A percentile compares a stretch with the other conserved stretches of the same genome.
These are phyloP conservation scores for Chlorociboria aeruginascens DNA, from an alignment of 495 filamentous ascomycete species.

Conservation along the genomic window DNA sequence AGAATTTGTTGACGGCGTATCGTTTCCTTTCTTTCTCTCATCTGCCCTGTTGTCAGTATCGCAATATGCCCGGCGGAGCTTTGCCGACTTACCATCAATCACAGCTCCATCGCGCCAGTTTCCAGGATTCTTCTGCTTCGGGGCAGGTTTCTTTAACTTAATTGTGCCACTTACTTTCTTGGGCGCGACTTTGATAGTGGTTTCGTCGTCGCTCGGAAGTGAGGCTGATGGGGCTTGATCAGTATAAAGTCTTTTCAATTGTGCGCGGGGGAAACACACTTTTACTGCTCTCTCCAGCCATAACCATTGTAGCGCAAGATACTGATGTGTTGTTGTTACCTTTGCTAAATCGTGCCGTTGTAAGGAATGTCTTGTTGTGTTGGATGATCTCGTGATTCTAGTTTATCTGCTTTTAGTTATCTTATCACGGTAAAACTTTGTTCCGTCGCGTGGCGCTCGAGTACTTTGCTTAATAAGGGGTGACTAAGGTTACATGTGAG, in stretches of 20 bases:
- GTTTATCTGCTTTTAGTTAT: no score
- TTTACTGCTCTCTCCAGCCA: conserved; percentile 3
- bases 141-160: conserved; percentile 54
- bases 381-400: no score
- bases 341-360: no score
- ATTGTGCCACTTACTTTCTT: conserved; percentile 50
- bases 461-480: no score
- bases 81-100: conserved; percentile 38
- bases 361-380: no score
- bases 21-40: conserved; percentile 33
- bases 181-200: conserved; percentile 45
- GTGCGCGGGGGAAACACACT: background rate
- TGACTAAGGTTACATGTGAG: no score
- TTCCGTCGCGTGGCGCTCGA: no score
- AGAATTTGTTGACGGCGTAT: conserved; percentile 21
- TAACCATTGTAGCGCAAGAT: conserved; percentile 2
- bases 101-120: conserved; percentile 41
- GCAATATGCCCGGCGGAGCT: background rate
- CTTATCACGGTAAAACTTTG: no score
- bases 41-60: conserved; percentile 18
- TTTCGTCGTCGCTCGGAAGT: conserved; percentile 31
- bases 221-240: conserved; percentile 1
- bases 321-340: no score
- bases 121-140: conserved; percentile 44
- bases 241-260: background rate